Percentiles rank a stretch among this genome's conserved stretches.
Conservation (phyloP, 805 yeast species). For the Saccharomyces jurei region DNA sequence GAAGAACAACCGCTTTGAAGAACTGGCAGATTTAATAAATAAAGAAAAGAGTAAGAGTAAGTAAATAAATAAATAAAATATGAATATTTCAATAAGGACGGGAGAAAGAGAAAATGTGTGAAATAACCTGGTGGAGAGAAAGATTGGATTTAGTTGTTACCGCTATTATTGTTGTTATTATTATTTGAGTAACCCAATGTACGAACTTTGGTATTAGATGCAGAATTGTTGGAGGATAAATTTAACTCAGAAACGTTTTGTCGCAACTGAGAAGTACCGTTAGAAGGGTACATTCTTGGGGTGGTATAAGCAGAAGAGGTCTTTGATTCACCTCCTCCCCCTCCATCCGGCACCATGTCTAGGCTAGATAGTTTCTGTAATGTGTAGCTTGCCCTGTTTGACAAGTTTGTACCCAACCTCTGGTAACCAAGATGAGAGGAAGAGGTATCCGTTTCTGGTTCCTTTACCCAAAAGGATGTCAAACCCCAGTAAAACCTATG, state of each 20-base stretch:
- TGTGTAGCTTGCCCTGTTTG: not conserved
- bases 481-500: not conserved
- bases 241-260: not conserved
- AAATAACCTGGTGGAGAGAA: not conserved
- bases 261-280: not conserved
- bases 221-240: not conserved
- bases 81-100: not conserved
- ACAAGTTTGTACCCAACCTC: not conserved
- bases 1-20: conserved; percentile 2
- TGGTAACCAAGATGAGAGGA: not conserved
- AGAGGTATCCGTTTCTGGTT: not conserved
- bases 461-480: not conserved
- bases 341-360: not conserved
- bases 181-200: not conserved
- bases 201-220: not conserved
- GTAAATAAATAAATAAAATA: not conserved
- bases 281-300: not conserved
- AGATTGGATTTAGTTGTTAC: not conserved
- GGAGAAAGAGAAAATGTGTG: not conserved
- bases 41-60: not conserved
- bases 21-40: not conserved
- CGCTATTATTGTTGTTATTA: not conserved
- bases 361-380: not conserved
- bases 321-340: not conserved
- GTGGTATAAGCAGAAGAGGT: not conserved